phyloP scores from a whole-genome alignment of 2,329 filamentous ascomycete genomes.

The Scortechinia acanthostroma region DNA sequence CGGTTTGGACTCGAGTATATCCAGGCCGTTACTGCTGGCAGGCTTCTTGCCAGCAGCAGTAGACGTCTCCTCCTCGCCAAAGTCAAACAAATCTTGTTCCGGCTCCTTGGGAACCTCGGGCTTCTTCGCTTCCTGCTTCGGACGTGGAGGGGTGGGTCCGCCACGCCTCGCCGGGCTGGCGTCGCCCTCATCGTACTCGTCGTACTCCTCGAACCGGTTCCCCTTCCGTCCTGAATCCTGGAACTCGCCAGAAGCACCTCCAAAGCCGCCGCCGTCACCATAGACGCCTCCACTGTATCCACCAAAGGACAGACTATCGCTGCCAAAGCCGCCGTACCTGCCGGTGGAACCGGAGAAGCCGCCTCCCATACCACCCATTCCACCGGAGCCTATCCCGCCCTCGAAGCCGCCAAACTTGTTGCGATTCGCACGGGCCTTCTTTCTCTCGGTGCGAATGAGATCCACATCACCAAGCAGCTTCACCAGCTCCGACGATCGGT shows the following conservation, averaged over 20 bases:
- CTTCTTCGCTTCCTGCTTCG: constrained; percentile 35
- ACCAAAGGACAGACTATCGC: constrained; percentile 55
- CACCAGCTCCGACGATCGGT: constrained; percentile 88
- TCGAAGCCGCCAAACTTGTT: constrained; percentile 95
- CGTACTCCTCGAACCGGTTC: constrained; percentile 91
- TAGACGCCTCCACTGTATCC: constrained; percentile 73
- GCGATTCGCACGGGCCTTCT: constrained; percentile 83
- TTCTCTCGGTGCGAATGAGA: constrained; percentile 71
- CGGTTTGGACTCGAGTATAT: constrained; percentile 16
- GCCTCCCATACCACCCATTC: constrained; percentile 42
- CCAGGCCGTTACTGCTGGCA: constrained; percentile 36
- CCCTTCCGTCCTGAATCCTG: constrained; percentile 52
- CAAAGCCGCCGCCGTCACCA: constrained; percentile 91
- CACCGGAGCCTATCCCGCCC: constrained; percentile 61
- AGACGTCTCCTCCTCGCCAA: constrained; percentile 64
- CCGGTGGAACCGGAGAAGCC: constrained; percentile 40
- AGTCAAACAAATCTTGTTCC: constrained; percentile 85
- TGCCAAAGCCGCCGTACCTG: constrained; percentile 82
- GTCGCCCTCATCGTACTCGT: constrained; percentile 81
- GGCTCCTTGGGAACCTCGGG: constrained; percentile 76
- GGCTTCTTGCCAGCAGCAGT: constrained; percentile 30
- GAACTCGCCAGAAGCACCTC: constrained; percentile 70
- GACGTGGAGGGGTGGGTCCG: constrained; percentile 38
- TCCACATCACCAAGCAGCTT: constrained; percentile 93
- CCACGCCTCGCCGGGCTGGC: constrained; percentile 26